Evolutionary conservation across 2,329 filamentous ascomycete genomes (phyloP).

Genomic region (Sordariomycetes sp.): DNA sequence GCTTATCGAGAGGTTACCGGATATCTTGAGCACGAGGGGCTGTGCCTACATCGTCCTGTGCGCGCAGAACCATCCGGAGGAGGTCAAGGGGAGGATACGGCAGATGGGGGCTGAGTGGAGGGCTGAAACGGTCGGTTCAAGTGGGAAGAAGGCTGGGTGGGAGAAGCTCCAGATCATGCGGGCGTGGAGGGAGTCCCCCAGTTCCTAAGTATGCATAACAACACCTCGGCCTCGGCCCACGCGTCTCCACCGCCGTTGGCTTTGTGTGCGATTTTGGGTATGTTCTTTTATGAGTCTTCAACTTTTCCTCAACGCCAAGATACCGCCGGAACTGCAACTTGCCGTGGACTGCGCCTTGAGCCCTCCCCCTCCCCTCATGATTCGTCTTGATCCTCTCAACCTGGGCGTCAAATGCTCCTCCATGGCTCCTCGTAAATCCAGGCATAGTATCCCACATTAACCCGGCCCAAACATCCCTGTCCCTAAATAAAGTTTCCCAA

Average conservation of each 20-base stretch:
- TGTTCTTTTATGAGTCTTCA: conserved; percentile 9
- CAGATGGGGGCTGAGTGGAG: conserved; percentile 50
- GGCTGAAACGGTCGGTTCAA: conserved; percentile 67
- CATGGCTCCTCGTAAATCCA: conserved; percentile 9
- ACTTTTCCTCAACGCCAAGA: conserved; percentile 5
- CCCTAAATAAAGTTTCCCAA: neutral
- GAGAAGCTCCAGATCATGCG: conserved; percentile 85
- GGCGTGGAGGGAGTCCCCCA: conserved; percentile 56
- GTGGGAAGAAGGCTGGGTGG: conserved; percentile 85
- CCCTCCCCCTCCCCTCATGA: neutral
- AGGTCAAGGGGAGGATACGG: conserved; percentile 54
- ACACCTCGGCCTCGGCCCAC: neutral
- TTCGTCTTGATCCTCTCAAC: neutral
- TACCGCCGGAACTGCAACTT: conserved; percentile 1
- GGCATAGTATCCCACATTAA: neutral
- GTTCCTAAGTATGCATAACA: conserved; percentile 1
- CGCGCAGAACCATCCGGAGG: conserved; percentile 75
- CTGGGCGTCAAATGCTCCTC: neutral
- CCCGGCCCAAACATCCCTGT: neutral
- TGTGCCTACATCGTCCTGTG: conserved; percentile 87
- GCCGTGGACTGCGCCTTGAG: neutral
- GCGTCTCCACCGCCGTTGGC: conserved; percentile 1
- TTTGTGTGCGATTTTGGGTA: neutral
- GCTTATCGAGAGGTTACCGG: conserved; percentile 59
- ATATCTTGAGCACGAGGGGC: conserved; percentile 52